Conservation (phyloP, 805 yeast genomes). For the Lachancea dasiensis region DNA sequence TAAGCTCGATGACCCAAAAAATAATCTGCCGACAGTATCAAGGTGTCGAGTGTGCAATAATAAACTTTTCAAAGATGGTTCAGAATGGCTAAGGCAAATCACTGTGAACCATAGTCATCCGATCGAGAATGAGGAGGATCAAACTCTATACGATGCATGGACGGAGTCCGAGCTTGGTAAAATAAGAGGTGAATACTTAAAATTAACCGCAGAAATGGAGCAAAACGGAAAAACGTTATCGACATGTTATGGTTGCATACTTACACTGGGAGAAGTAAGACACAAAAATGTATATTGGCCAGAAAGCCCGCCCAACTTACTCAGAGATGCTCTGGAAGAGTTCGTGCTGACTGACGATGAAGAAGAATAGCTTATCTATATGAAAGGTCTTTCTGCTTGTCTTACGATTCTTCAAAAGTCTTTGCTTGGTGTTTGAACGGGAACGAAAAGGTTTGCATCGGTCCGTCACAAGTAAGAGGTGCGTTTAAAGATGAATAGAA, state of each 20-base stretch:
- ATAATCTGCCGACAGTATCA: constrained; percentile 13
- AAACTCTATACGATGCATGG: constrained; percentile 34
- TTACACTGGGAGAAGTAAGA: constrained; percentile 45
- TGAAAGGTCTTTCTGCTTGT: neutral
- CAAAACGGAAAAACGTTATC: constrained; percentile 19
- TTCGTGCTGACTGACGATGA: constrained; percentile 41
- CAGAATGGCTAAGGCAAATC: constrained; percentile 60
- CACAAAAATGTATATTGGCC: constrained; percentile 38
- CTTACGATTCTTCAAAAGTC: neutral
- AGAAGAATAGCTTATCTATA: constrained; percentile 1
- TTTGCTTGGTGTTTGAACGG: too few species aligned
- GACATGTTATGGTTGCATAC: constrained; percentile 76
- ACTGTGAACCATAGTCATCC: constrained; percentile 56
- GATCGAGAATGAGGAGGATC: constrained; percentile 40
- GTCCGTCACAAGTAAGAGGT: too few species aligned
- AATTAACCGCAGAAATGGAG: constrained; percentile 19
- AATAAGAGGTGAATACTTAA: constrained; percentile 15
- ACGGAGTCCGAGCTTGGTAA: constrained; percentile 20
- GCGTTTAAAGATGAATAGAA: too few species aligned
- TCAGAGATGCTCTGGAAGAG: constrained; percentile 41
- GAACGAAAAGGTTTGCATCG: too few species aligned
- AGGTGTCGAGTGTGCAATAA: constrained; percentile 54
- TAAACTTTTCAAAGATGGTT: constrained; percentile 50
- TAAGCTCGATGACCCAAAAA: constrained; percentile 51
- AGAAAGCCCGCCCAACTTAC: constrained; percentile 25